A percentile compares a stretch with the other conserved stretches of the same genome.
phyloP scores from a whole-genome alignment of 495 filamentous ascomycete genomes.

The Staphylotrichum longicolle region DNA sequence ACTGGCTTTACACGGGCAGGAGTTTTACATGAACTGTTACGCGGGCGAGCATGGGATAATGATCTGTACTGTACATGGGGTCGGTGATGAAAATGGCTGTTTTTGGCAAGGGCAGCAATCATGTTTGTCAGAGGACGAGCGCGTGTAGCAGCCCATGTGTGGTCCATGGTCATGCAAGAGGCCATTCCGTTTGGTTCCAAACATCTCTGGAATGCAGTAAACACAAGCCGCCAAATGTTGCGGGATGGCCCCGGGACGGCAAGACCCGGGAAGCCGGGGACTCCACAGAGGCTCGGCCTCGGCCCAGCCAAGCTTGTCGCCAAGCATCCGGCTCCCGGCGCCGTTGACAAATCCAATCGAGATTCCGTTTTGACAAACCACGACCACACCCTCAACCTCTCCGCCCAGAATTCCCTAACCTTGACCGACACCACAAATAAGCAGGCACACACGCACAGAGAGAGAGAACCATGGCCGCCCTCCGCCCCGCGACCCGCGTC shows the following conservation, averaged over 20 bases:
- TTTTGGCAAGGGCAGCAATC: neutral
- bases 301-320: slow-evolving; percentile 13
- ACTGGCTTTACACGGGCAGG: slow-evolving; percentile 16
- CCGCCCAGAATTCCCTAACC: too few relatives aligned
- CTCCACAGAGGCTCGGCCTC: slow-evolving; percentile 18
- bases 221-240: too few relatives aligned
- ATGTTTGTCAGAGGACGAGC: neutral
- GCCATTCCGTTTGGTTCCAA: slow-evolving; percentile 13
- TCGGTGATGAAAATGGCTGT: neutral
- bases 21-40: slow-evolving; percentile 20
- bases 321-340: slow-evolving; percentile 11
- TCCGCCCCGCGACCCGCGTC: slow-evolving; percentile 21
- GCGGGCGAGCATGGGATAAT: slow-evolving; percentile 33
- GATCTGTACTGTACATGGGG: slow-evolving; percentile 21
- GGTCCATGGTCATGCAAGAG: neutral
- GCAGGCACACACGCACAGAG: too few relatives aligned
- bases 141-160: neutral
- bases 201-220: neutral
- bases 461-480: slow-evolving; percentile 10
- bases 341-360: slow-evolving; percentile 6
- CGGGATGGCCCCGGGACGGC: neutral
- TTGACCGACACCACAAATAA: too few relatives aligned
- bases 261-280: neutral
- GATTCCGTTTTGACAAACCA: too few relatives aligned
- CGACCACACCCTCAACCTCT: too few relatives aligned